phyloP scores from a whole-genome alignment of 176 grass and related monocot genomes.

The Hordeum vulgare region DNA sequence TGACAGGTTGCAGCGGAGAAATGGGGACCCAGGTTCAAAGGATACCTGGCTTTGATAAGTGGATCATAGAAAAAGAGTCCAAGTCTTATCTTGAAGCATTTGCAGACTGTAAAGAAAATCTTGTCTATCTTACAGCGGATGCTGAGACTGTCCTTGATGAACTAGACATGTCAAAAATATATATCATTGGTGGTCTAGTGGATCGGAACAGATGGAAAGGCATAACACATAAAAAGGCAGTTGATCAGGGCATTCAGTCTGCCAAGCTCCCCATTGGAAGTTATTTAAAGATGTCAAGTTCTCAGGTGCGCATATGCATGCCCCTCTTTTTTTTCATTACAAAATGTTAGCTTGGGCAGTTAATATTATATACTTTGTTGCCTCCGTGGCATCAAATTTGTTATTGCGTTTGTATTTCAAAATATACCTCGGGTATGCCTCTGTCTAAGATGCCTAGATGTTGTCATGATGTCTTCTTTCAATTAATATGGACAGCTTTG shows the following conservation, averaged over 20 bases:
- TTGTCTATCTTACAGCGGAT: slow-evolving; percentile 90
- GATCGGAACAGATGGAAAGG: slow-evolving; percentile 90
- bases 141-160: slow-evolving; percentile 75
- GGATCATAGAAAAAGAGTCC: slow-evolving; percentile 78
- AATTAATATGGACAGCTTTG: background rate
- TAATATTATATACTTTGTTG: background rate
- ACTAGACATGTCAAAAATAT: slow-evolving; percentile 75
- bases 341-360: background rate
- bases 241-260: slow-evolving; percentile 78
- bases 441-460: background rate
- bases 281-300: slow-evolving; percentile 94
- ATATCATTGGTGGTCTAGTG: slow-evolving; percentile 93
- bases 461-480: background rate
- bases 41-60: slow-evolving; percentile 75
- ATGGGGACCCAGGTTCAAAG: slow-evolving; percentile 61
- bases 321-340: background rate
- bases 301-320: slow-evolving; percentile 47
- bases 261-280: slow-evolving; percentile 84
- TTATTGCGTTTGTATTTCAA: background rate
- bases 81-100: slow-evolving; percentile 83
- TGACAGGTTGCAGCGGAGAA: slow-evolving; percentile 91
- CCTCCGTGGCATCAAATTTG: background rate
- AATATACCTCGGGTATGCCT: background rate
- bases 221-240: slow-evolving; percentile 79
- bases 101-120: slow-evolving; percentile 60